Evolutionary conservation across 2,329 filamentous ascomycete genomes (phyloP), one percentile per base, ranked within the genome.

Genomic region (Amauroascus verrucosus): DNA sequence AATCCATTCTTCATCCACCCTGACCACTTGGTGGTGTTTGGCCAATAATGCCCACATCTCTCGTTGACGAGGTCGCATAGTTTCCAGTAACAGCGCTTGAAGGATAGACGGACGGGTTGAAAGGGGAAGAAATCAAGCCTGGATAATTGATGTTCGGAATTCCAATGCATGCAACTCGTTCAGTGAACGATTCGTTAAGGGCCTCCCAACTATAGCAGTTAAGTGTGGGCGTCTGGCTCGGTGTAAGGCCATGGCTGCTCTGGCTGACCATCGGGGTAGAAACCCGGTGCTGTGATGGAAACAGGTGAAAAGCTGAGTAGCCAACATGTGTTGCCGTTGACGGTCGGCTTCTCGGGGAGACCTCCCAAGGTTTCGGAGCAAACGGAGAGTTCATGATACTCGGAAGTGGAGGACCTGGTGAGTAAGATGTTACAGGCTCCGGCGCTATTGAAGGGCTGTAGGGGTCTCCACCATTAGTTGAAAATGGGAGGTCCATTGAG

Each of bases 11-110:
- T 73, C 70, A 75, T 50, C 73, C 72, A 37, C 70, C 70, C 59
- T 78, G 75, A 26, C 72, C 72, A 58, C 71, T 74, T 22, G 72
- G 72, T 20, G 75, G 74, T 30, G 72, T 76, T 26, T 48, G 51
- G 5, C 69, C 69, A 53, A 76, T 72, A 33, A 54, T 20, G 6
- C 53, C 55, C 3, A 26, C 47, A 11, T 33, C 20, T 32, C 46
- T 38, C 24, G 35, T 13, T 6, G 38, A 30, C n/a, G 40, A 51
- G 16, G 26, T 33, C 18, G n/a, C 38, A 33, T 48, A 18, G 37
- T 24, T 51, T 18, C 47, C 22, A 11, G 26, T 5, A 26, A 38
- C 6, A 16, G 16, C 13, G 20, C 33, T 37, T 8, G 47, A 41
- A 40, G 33, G 13, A 18, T 41, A 40, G 7, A 16, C 5, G 14